A percentile compares a stretch with the other conserved stretches of the same genome.
Conservation (phyloP, 1,139 yeast species). For the Chernovozyma aurita region DNA sequence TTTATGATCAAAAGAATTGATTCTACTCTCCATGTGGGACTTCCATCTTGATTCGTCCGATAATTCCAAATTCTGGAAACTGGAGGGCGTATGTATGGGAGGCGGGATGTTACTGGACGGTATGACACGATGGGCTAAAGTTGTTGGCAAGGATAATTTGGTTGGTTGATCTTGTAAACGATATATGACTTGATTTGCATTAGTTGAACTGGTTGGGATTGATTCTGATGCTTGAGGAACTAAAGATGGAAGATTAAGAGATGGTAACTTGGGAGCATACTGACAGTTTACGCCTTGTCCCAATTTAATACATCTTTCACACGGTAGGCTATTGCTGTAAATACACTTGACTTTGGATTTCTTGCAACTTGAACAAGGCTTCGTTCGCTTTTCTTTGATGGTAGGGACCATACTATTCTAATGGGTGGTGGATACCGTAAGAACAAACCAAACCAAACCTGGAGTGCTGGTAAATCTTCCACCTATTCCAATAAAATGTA, state of each 20-base stretch:
- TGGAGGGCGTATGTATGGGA: conserved; percentile 1
- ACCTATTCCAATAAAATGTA: too few species aligned
- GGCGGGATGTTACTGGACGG: conserved; percentile 1
- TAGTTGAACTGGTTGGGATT: background rate
- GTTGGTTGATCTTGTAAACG: background rate
- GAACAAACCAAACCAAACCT: too few species aligned
- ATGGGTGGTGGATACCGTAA: too few species aligned
- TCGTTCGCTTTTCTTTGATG: conserved; percentile 43
- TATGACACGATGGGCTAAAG: background rate
- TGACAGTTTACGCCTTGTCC: conserved; percentile 48
- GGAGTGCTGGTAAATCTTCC: too few species aligned
- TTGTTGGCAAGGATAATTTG: background rate
- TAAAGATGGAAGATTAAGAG: conserved; percentile 33
- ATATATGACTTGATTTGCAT: background rate
- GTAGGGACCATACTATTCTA: background rate
- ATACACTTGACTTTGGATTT: conserved; percentile 62
- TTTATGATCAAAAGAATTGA: conserved; percentile 43
- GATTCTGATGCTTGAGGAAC: conserved; percentile 7
- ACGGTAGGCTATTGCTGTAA: conserved; percentile 44
- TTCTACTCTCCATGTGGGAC: conserved; percentile 38
- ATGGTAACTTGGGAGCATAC: conserved; percentile 53
- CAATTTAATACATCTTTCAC: conserved; percentile 52
- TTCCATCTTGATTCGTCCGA: conserved; percentile 22
- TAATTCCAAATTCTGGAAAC: background rate
- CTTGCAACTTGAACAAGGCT: conserved; percentile 64